A percentile compares a stretch with the other conserved stretches of the same genome.
Conservation (phyloP, 1,139 yeast genomes). For the Suhomyces choctaworum region DNA sequence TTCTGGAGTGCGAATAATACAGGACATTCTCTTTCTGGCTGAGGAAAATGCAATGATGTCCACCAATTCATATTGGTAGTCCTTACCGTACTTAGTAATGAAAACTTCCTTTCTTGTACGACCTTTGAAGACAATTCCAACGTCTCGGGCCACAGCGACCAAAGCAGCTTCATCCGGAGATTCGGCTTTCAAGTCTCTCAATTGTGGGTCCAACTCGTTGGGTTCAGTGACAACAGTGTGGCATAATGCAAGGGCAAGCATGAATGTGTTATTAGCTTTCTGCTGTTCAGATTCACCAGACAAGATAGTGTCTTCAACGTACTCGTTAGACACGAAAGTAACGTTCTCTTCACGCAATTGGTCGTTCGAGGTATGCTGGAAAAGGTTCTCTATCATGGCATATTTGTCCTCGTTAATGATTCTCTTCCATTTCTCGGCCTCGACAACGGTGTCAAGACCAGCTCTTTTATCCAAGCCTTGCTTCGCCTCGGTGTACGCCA, state of each 20-base stretch:
- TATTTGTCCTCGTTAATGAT: conserved; percentile 64
- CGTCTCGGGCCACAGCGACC: conserved; percentile 89
- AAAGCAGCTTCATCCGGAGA: conserved; percentile 99
- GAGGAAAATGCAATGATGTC: conserved; percentile 85
- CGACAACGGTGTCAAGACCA: conserved; percentile 76
- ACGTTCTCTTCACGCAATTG: conserved; percentile 65
- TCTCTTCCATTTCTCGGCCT: conserved; percentile 59
- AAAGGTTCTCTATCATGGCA: conserved; percentile 61
- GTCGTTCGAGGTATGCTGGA: conserved; percentile 47
- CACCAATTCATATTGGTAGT: conserved; percentile 68
- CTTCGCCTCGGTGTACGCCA: conserved; percentile 94
- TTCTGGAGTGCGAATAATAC: conserved; percentile 48
- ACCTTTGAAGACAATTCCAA: conserved; percentile 79
- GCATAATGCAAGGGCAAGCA: conserved; percentile 86
- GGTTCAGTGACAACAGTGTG: conserved; percentile 88
- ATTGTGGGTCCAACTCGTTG: conserved; percentile 54
- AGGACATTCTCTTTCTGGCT: conserved; percentile 78
- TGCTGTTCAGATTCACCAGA: conserved; percentile 55
- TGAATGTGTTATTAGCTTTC: conserved; percentile 68
- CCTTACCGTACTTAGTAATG: conserved; percentile 73
- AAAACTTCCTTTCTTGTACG: conserved; percentile 72
- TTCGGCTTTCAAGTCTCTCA: conserved; percentile 76
- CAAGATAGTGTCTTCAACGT: conserved; percentile 38
- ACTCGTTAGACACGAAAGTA: conserved; percentile 77
- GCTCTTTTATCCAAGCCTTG: conserved; percentile 89